Evolutionary conservation across 495 filamentous ascomycete genomes (phyloP), one percentile per base, ranked within the genome.

Genomic region (Annulohypoxylon moriforme): DNA sequence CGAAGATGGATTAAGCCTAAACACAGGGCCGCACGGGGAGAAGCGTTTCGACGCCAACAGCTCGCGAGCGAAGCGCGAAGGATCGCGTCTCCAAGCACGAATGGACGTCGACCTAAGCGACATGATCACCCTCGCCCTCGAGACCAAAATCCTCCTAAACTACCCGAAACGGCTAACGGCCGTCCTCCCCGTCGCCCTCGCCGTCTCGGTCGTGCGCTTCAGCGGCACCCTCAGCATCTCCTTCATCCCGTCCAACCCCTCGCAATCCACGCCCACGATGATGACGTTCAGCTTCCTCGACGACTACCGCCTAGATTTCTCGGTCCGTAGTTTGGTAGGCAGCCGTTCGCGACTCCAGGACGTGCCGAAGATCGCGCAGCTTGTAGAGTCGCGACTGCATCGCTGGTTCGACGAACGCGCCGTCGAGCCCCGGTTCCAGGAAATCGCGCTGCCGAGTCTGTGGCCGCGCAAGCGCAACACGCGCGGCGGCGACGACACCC

Each of bases 81-180:
- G 86, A 11, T 86, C 86, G 0, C 84, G 93, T 61, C 80, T 99
- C n/a, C 96, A 98, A 76, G 96, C 96, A 0, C 83, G 94, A 64
- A 93, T 99, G 93, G 96, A 99, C 77, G 94, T 99, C 14, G 96
- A 99, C 78, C 83, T 99, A 31, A 94, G 91, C 81, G 94, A 98
- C 80, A 93, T 96, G 75, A 92, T 99, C 61, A 98, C 96, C 0
- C 83, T 99, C 56, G 96, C 93, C 0, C 82, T 99, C 10, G 96
- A 99, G 83, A 99, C 96, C 7, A 97, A 93, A 68, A 83, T 99
- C 57, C 85, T 97, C 18, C 87, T 99, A 40, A 98, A 99, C 77
- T 99, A 94, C 76, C 96, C 96, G 1, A 94, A 92, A 72, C 91
- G 92, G 4, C 83, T 92, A 65, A 92, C 93, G 27, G 96, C 96